Evolutionary conservation across 768 basidiomycete genomes (phyloP), one percentile per base, ranked within the genome.

Genomic region (Termitomyces eurrhizus): DNA sequence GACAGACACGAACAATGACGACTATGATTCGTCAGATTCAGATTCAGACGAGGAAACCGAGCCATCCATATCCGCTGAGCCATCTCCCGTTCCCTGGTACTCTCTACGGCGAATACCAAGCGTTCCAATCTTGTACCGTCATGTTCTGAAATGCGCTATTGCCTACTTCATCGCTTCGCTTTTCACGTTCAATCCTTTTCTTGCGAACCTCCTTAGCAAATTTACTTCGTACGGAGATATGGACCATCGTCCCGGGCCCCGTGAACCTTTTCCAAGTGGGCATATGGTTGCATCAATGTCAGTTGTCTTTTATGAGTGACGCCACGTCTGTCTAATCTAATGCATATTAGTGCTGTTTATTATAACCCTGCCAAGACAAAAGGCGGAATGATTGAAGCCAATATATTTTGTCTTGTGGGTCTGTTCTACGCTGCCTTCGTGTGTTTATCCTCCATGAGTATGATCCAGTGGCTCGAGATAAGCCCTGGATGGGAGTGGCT

Each of bases 201-300:
- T 99, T 13, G 87, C 94, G 11, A 78, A 79, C 8, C 73, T 91
- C 52, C 80, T 95, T 62, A 81, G 86, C 4, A 83, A 87, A 68
- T 64, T 88, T 62, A 76, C 83, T 7, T 77, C 82, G 4, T 77
- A 80, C 66, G 78, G 55, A 7, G 41, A 18, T 56, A 37, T n/a
- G 32, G 45, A 50, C 3, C 13, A 32, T 32, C 49, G 80, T 46
- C 75, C 83, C 61, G 76, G 78, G 9, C 77, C 78, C 16, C 72
- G 73, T 18, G 71, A 73, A n/a, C 90, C 91, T 2, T 85, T 88
- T 14, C 86, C 89, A 11, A 88, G 89, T 61, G 93, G 88, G 1
- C 95, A 97, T 74, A 87, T 96, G 88, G 89, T 96, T 9, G 93
- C 95, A 9, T 95, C 95, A 2, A 83, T 97, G 94, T 95, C 71